Evolutionary conservation across 2,329 filamentous ascomycete genomes (phyloP).

Genomic region (Clonostachys chloroleuca): DNA sequence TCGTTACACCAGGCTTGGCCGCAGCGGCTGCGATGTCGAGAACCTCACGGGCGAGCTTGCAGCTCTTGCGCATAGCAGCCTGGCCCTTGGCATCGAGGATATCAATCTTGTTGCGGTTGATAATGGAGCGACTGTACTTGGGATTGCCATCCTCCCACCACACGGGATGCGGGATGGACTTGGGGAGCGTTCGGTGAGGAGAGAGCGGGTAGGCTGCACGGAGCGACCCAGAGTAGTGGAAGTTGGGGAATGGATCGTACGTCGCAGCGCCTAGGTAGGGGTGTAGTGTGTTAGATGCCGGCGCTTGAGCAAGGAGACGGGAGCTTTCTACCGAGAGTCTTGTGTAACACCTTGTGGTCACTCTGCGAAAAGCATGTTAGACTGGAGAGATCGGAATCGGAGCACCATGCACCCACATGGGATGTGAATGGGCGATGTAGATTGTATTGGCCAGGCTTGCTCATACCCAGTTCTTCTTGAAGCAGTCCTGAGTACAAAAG

Average conservation of each 20-base stretch:
- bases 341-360: constrained; percentile 70
- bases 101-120: constrained; percentile 75
- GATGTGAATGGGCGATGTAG: background rate
- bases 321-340: constrained; percentile 69
- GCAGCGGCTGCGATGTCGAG: constrained; percentile 86
- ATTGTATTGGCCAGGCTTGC: constrained; percentile 1
- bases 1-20: constrained; percentile 85
- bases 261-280: constrained; percentile 19
- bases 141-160: constrained; percentile 83
- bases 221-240: constrained; percentile 73
- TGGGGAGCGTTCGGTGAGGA: constrained; percentile 66
- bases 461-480: constrained; percentile 96
- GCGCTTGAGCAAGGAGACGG: too few relatives aligned
- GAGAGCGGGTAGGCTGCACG: constrained; percentile 87
- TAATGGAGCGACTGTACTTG: constrained; percentile 52
- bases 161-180: constrained; percentile 77
- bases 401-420: background rate
- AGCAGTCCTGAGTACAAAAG: constrained; percentile 98
- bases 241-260: constrained; percentile 91
- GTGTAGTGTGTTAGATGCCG: too few relatives aligned
- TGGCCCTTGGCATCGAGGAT: constrained; percentile 76
- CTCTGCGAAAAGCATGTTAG: constrained; percentile 41
- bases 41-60: constrained; percentile 81
- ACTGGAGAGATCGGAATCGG: constrained; percentile 7
- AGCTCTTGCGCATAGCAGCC: constrained; percentile 90